phyloP scores from a whole-genome alignment of 495 filamentous ascomycete genomes.

The Chaetomium tenue region DNA sequence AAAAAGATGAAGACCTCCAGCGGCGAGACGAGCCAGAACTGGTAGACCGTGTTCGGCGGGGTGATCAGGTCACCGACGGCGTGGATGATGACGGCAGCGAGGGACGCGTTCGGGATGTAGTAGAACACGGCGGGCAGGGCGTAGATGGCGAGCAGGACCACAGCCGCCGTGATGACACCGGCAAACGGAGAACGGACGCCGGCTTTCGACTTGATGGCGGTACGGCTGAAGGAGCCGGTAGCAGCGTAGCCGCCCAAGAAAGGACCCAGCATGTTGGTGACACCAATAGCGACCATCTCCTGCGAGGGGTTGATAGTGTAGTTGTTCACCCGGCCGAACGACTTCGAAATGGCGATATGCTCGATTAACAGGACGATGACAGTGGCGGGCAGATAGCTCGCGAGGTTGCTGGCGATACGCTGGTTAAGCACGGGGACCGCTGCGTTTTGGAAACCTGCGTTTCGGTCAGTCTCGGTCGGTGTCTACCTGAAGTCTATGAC shows the following conservation, averaged over 20 bases:
- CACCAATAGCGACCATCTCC: constrained; percentile 91
- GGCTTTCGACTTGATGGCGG: constrained; percentile 97
- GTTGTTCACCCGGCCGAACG: constrained; percentile 94
- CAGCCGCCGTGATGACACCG: constrained; percentile 81
- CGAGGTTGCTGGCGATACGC: constrained; percentile 33
- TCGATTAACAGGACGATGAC: constrained; percentile 96
- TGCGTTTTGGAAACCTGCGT: constrained; percentile 71
- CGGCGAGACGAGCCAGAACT: constrained; percentile 93
- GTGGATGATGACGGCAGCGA: constrained; percentile 96
- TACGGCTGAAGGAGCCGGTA: constrained; percentile 95
- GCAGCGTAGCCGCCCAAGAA: constrained; percentile 94
- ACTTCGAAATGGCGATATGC: constrained; percentile 97
- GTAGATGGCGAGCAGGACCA: constrained; percentile 95
- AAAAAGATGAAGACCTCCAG: constrained; percentile 93
- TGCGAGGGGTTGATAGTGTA: constrained; percentile 98
- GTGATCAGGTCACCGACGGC: constrained; percentile 95
- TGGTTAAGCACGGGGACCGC: constrained; percentile 68
- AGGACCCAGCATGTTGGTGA: constrained; percentile 86
- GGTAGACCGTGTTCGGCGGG: constrained; percentile 87
- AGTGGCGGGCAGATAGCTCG: constrained; percentile 40
- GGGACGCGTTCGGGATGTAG: constrained; percentile 82
- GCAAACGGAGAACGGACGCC: constrained; percentile 92
- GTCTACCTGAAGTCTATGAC: neutral
- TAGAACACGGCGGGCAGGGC: constrained; percentile 88
- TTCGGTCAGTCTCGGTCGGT: constrained; percentile 12